Evolutionary conservation across 768 basidiomycete species (phyloP), one percentile per base, ranked within the genome.

Genomic region (Lactarius quietus): DNA sequence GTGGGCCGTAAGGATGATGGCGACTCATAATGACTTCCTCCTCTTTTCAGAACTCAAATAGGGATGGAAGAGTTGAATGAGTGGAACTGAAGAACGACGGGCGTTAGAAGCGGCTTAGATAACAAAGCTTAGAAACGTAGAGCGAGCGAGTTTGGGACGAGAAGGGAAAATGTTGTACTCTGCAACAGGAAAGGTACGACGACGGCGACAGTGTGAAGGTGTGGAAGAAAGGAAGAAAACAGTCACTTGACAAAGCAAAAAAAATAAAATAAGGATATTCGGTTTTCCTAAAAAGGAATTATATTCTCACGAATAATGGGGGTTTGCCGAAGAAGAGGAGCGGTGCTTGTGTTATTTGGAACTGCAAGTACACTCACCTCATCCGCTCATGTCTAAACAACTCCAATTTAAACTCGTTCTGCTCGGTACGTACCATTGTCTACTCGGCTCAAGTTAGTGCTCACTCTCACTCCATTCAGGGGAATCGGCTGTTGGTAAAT

Each of bases 401-500:
- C 91, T 84, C 70, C 92, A 93, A 78, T 97, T 96, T 82, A 98
- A 98, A 77, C 90, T 98, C 70, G 96, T 98, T 68, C 85, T 98
- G 54, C 86, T 98, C 68, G 97, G 97, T 92, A 67, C 69, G 84
- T 79, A 17, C 23, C 1, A 35, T 38, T 12, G 38, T 38, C 38
- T 38, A 38, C 17, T 9, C 18, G 0, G 18, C 54, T 38, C 26
- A 51, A 52, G 26, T 38, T 2, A 15, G 18, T 39, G 28, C n/a
- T 28, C 17, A 53, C 43, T 26, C 29, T 61, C 54, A 48, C 54
- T 28, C 59, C n/a, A 31, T 68, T 71, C 39, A 97, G 95, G 95
- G 72, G 95, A 98, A 81, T 95, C 92, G 45, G 96, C 97, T 52
- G 97, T 99, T 57, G 97, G 97, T 59, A 99, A 99, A 82, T 93